Base-by-base conservation (phyloP, 345 rosid species). In the Linum trigynum region DNA sequence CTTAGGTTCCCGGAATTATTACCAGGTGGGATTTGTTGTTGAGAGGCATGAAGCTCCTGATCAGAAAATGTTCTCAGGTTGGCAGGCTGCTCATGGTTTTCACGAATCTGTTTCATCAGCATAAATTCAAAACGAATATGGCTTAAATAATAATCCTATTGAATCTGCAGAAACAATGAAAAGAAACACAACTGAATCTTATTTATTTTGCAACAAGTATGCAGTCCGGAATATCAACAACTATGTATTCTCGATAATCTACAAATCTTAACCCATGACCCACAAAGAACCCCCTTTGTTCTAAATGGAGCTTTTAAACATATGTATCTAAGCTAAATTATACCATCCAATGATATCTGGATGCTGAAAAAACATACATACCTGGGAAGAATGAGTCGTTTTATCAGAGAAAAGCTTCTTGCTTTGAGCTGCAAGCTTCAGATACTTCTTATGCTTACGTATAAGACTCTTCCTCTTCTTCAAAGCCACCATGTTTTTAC, bases 341-440 rank as follows among this genome's bases (percentile, higher is more conserved):
- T 23, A 23, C 32, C 32, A 23, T 23, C 1, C 32, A 23, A 23
- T 23, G 32, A 23, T 23, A 23, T 23, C 32, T 23, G 32, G 32
- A 23, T 23, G 32, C 32, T 23, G 32, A 23, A 23, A 23, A 23
- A 23, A 23, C 32, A 23, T 23, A 23, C 32, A 23, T 23, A 92
- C 98, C 97, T 79, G 81, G 50, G 82, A 75, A 66, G 78, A 74
- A 69, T 72, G 76, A 59, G 79, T 74, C 70, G 32, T 23, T 23
- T 85, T 82, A 45, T 40, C 69, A 55, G 83, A 75, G 75, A 56
- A 51, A 65, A 70, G 11, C 39, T 76, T 82, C 68, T 75, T 84
- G 77, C 80, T 80, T 75, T 79, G 86, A 66, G 82, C 67, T 79
- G 73, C 76, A 77, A 72, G 82, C 74, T 87, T 86, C 16, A 75